Evolutionary conservation across 148 eudicot genomes (phyloP), one percentile per base, ranked within the genome.

Genomic region (Vaccinium darrowii): DNA sequence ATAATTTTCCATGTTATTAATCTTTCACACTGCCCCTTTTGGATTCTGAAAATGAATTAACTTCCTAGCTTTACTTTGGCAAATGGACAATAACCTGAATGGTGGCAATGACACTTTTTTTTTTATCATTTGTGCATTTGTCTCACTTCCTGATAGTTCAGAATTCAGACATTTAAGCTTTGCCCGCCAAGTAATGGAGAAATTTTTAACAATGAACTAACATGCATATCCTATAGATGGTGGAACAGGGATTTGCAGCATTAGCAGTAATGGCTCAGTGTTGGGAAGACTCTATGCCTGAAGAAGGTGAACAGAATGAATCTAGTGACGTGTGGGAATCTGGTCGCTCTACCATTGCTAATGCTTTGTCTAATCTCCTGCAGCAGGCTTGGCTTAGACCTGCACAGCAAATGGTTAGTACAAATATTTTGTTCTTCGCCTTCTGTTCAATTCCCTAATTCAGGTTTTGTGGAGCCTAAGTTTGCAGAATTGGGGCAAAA

Each of bases 361-460:
- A 83, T 53, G 93, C 92, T 51, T 92, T 93, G 85, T 92, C 98
- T 57, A 87, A 85, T 83, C 92, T 94, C 84, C 87, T 94, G 91
- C 93, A 91, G 81, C 87, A 84, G 74, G 95, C 93, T 81, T 94
- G 98, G 98, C 89, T 94, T 83, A 86, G 77, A 76, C 87, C 90
- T 47, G 60, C 63, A 33, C 90, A 89, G 83, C 78, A 85, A 69
- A 81, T 84, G 95, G 97, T 94, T 73, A 87, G 97, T 87, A 67
- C 7, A 67, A 27, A 11, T 11, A 67, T 12, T 10, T 25, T 9
- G 36, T 27, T 67, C 36, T 4, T 67, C 1, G 7, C 16, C 73
- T 27, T 67, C 36, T 25, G 16, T 67, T 67, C 4, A 67, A 27
- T 67, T 27, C 15, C 33, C 25, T 27, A 27, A 67, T 25, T 25